phyloP scores from a whole-genome alignment of 164 flowering plant species.

The Kingdonia uniflora region DNA sequence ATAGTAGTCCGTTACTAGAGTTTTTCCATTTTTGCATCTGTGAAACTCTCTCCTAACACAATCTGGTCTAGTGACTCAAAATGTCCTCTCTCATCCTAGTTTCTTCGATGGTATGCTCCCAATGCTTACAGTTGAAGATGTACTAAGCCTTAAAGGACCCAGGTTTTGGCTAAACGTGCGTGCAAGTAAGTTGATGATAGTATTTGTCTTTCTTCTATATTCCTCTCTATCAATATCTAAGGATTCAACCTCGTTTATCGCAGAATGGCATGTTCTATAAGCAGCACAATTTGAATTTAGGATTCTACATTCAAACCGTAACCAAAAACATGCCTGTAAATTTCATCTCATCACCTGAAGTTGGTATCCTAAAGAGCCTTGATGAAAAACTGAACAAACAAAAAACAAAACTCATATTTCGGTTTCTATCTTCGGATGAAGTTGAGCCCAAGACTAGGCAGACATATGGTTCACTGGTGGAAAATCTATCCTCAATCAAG shows the following conservation, averaged over 20 bases:
- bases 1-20: not conserved
- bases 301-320: constrained; percentile 18
- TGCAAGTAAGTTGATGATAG: constrained; percentile 27
- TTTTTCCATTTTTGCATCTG: not conserved
- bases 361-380: constrained; percentile 56
- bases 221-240: not conserved
- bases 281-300: constrained; percentile 31
- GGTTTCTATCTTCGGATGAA: constrained; percentile 25
- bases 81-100: constrained; percentile 30
- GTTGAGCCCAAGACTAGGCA: constrained; percentile 37
- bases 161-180: constrained; percentile 67
- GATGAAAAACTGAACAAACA: constrained; percentile 18
- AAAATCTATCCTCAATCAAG: constrained; percentile 45
- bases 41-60: not conserved
- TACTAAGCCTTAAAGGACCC: constrained; percentile 18
- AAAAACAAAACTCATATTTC: constrained; percentile 54
- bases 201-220: not conserved
- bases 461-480: constrained; percentile 32
- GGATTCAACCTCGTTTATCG: constrained; percentile 3
- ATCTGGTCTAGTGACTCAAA: constrained; percentile 41
- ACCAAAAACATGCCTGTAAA: constrained; percentile 10
- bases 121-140: constrained; percentile 32
- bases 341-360: constrained; percentile 77
- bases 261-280: constrained; percentile 64
- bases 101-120: constrained; percentile 40